Percentiles rank a stretch among this genome's conserved stretches.
These are phyloP conservation scores for Geum urbanum DNA, from an alignment of 306 rosid species.

Conservation along the genomic window DNA sequence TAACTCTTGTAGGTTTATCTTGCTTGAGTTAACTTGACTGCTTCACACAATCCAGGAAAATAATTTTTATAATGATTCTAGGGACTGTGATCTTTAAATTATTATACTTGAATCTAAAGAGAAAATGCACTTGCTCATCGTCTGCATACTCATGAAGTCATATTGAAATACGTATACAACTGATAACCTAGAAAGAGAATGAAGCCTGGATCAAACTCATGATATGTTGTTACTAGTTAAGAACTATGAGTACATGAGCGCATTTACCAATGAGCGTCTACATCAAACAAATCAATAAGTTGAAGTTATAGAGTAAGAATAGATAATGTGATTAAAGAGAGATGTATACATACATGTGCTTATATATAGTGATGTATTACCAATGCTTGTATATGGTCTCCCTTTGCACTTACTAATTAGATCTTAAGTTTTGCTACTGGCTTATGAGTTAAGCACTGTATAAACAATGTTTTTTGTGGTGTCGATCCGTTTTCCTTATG, in stretches of 20 bases:
- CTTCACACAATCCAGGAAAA: background rate
- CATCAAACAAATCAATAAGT: background rate
- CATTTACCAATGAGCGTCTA: background rate
- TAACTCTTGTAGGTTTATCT: slow-evolving; percentile 24
- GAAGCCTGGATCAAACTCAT: background rate
- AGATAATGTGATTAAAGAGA: background rate
- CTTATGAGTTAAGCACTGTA: slow-evolving; percentile 23
- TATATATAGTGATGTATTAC: background rate
- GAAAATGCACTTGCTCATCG: background rate
- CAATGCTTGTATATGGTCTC: background rate
- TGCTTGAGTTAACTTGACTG: slow-evolving; percentile 1
- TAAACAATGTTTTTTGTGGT: slow-evolving; percentile 1
- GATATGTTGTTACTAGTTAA: background rate
- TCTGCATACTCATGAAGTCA: background rate
- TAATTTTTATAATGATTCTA: background rate
- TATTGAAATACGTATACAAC: background rate
- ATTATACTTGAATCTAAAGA: background rate
- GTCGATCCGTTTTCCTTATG: slow-evolving; percentile 26
- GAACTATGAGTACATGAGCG: background rate
- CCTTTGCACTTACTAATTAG: background rate
- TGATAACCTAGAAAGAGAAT: background rate
- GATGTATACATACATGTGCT: background rate
- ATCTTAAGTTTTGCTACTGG: slow-evolving; percentile 10
- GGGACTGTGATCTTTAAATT: background rate
- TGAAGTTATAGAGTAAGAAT: slow-evolving; percentile 1